These are phyloP conservation scores for Tolypocladium tundrense DNA, from an alignment of 2,329 filamentous ascomycete species.

Conservation along the genomic window DNA sequence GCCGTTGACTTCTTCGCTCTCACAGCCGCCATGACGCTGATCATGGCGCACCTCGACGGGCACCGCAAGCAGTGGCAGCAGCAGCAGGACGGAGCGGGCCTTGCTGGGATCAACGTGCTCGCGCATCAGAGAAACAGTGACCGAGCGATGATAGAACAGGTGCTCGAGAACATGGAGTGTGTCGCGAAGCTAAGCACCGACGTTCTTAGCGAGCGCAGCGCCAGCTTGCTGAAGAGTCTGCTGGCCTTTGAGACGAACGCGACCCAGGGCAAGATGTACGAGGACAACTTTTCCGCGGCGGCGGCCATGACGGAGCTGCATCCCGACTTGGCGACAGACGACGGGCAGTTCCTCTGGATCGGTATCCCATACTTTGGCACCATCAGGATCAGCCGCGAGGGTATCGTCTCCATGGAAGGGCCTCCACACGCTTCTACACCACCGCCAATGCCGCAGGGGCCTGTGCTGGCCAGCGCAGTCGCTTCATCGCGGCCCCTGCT, in stretches of 20 bases:
- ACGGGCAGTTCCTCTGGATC: not conserved
- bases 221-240: not conserved
- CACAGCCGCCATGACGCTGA: constrained; percentile 24
- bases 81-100: not conserved
- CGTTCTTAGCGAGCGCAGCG: not conserved
- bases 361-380: not conserved
- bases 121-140: constrained; percentile 5
- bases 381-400: not conserved
- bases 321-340: not conserved
- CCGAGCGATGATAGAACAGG: constrained; percentile 5
- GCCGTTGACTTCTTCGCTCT: constrained; percentile 27
- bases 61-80: constrained; percentile 6
- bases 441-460: not conserved
- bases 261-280: not conserved
- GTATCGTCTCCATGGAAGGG: not conserved
- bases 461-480: not conserved
- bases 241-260: not conserved
- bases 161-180: not conserved
- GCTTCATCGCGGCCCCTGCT: not conserved
- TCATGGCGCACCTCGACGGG: constrained; percentile 25
- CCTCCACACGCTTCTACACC: not conserved
- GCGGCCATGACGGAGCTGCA: not conserved
- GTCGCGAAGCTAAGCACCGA: not conserved
- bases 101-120: not conserved
- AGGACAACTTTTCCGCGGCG: not conserved